A percentile compares a stretch with the other conserved stretches of the same genome.
Evolutionary conservation across 306 rosid genomes (phyloP).

Genomic region (Phaseolus lunatus): DNA sequence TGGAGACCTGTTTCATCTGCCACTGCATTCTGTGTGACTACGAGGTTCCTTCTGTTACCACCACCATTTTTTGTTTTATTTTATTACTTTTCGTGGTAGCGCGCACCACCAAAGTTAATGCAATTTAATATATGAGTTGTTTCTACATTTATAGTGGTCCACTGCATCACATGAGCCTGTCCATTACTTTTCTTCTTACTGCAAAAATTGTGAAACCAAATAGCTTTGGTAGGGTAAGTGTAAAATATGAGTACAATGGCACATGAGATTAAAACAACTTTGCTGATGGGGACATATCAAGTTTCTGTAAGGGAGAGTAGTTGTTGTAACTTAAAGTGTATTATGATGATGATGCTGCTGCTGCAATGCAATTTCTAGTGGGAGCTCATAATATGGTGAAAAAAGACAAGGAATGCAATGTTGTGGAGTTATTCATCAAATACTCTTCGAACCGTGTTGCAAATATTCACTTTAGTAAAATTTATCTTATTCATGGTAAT

Average conservation of each 20-base stretch:
- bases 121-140: conserved; percentile 28
- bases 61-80: neutral
- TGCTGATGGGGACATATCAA: neutral
- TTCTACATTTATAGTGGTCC: conserved; percentile 45
- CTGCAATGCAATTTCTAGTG: neutral
- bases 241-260: neutral
- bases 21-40: conserved; percentile 13
- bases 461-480: no score
- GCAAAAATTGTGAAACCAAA: neutral
- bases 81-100: conserved; percentile 17
- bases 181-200: neutral
- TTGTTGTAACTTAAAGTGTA: neutral
- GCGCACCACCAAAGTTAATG: conserved; percentile 37
- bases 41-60: conserved; percentile 13
- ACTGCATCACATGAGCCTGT: conserved; percentile 13
- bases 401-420: neutral
- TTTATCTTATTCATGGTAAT: no score
- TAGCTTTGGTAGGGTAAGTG: neutral
- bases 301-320: conserved; percentile 2
- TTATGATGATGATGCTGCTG: conserved; percentile 4
- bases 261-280: conserved; percentile 14
- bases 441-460: no score
- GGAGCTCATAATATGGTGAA: neutral
- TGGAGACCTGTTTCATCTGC: neutral
- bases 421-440: no score